Evolutionary conservation across 2,329 filamentous ascomycete species (phyloP), one percentile per base, ranked within the genome.

Genomic region (Ophiostoma triangulosporum): DNA sequence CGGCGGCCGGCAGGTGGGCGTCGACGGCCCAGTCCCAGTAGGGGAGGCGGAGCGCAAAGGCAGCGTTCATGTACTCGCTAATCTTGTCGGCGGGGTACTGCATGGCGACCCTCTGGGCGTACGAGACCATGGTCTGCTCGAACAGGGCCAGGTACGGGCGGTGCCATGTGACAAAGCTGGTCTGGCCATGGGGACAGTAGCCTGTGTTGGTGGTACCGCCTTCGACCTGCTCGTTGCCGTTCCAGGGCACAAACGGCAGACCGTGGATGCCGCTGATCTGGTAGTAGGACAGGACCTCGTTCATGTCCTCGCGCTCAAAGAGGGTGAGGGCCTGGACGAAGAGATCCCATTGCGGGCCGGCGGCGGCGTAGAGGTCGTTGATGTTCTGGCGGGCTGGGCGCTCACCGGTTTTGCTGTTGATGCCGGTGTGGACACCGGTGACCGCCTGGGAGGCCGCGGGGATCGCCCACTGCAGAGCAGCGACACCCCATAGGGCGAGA

Each of bases 1-100:
- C 62, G 9, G 69, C 67, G 0, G 61, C 58, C 3, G 77, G 76
- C 3, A 80, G 66, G n/a, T 58, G 56, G 3, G 67, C 57, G 32
- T 71, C 61, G 3, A 58, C 55, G 2, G 69, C 74, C 76, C 75
- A 80, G 63, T 79, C 76, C 76, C 76, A 79, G 63, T 68, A 78
- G 2, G 76, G 74, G 12, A 70, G 62, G 31, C 75, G 70, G 26
- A 78, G 67, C 0, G 60, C 64, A 38, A 73, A 65, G 2, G 74
- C 75, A 2, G 75, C 74, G 3, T 66, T 59, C 22, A 62, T 58
- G 58, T 78, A 78, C 55, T 58, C 54, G 40, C 59, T 55, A 58
- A 65, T 57, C 58, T 66, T 56, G 31, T 60, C 55, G 53, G 58
- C 53, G 14, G 65, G 67, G 58, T 77, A 78, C 33, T 65, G 61